Conservation (phyloP, 768 basidiomycete genomes). For the Terana coerulea region DNA sequence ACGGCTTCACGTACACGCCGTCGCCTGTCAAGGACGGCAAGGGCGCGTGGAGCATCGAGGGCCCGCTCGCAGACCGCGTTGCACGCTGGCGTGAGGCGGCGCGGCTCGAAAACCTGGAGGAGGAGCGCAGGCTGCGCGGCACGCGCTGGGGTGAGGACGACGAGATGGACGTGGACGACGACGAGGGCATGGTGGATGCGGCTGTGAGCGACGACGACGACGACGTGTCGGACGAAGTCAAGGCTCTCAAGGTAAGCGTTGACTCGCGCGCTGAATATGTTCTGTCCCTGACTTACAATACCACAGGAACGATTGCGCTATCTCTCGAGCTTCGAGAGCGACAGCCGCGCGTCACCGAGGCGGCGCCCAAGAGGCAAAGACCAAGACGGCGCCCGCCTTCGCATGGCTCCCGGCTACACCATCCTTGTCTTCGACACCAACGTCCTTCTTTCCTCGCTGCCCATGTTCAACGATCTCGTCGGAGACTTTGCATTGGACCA, state of each 20-base stretch:
- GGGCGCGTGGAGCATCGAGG: conserved; percentile 60
- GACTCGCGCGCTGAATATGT: conserved; percentile 3
- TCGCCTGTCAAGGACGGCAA: conserved; percentile 39
- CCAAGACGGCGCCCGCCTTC: too few relatives aligned
- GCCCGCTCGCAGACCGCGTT: conserved; percentile 64
- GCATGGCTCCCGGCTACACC: conserved; percentile 81
- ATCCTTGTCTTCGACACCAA: conserved; percentile 94
- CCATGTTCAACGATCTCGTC: conserved; percentile 68
- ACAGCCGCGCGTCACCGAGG: conserved; percentile 54
- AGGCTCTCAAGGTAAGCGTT: conserved; percentile 68
- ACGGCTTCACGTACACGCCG: conserved; percentile 65
- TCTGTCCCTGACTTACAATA: conserved; percentile 10
- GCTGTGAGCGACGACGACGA: conserved; percentile 55
- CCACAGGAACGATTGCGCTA: conserved; percentile 72
- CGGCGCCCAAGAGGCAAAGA: conserved; percentile 31
- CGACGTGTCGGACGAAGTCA: conserved; percentile 68
- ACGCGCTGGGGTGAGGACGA: conserved; percentile 52
- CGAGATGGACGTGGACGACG: conserved; percentile 71
- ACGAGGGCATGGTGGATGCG: conserved; percentile 44
- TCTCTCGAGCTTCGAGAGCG: conserved; percentile 34
- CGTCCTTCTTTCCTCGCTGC: conserved; percentile 81
- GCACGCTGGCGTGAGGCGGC: conserved; percentile 69
- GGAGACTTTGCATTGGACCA: conserved; percentile 82
- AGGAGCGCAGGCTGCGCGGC: conserved; percentile 61
- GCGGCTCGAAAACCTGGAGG: conserved; percentile 58